Percentiles rank a stretch among this genome's conserved stretches.
phyloP scores from a whole-genome alignment of 495 filamentous ascomycete species.

The Hyphodiscus hymeniophilus region DNA sequence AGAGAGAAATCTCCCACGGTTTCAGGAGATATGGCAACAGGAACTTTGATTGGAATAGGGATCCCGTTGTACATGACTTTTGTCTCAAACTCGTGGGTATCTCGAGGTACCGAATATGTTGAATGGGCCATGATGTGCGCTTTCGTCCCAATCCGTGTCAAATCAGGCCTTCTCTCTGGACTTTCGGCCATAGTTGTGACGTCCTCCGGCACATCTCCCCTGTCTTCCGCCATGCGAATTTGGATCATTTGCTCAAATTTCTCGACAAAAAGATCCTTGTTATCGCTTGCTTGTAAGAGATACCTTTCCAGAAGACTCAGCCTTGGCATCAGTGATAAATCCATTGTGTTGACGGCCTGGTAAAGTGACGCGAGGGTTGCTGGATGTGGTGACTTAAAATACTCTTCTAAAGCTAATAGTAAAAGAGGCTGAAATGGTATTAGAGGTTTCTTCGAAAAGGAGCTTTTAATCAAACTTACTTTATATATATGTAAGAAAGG shows the following conservation, averaged over 20 bases:
- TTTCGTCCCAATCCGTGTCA: conserved; percentile 46
- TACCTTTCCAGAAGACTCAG: conserved; percentile 75
- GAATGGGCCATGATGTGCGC: conserved; percentile 39
- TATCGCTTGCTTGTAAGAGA: conserved; percentile 82
- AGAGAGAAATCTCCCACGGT: conserved; percentile 97
- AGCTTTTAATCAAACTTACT: conserved; percentile 35
- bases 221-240: conserved; percentile 45
- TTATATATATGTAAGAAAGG: conserved; percentile 99
- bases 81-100: conserved; percentile 96
- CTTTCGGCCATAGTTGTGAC: conserved; percentile 36
- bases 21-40: conserved; percentile 85
- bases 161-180: conserved; percentile 36
- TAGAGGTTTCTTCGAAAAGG: background rate
- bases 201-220: conserved; percentile 31
- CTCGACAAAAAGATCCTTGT: conserved; percentile 93
- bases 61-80: conserved; percentile 91
- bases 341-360: conserved; percentile 91
- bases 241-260: conserved; percentile 95
- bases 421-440: conserved; percentile 63
- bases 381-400: conserved; percentile 85
- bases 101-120: conserved; percentile 65
- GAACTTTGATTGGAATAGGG: conserved; percentile 92
- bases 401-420: conserved; percentile 91
- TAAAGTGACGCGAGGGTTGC: conserved; percentile 89
- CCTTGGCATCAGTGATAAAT: conserved; percentile 86